Conservation (phyloP, 306 rosid species). For the Erythrophleum fordii region DNA sequence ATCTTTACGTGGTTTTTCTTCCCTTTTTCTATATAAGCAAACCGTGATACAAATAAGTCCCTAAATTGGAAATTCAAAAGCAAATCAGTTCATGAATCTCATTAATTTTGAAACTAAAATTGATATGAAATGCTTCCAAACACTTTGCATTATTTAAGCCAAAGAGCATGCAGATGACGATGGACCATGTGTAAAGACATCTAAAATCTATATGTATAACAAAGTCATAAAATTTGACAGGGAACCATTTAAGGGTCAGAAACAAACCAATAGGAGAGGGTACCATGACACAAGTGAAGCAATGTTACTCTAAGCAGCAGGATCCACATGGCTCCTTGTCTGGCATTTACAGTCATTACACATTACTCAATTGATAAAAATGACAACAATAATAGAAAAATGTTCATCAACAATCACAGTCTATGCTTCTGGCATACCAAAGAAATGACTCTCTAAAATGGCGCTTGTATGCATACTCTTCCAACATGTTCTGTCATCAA, state of each 20-base stretch:
- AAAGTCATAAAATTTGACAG: background rate
- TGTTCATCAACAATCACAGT: background rate
- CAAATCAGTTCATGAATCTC: background rate
- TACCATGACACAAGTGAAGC: background rate
- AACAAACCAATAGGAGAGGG: background rate
- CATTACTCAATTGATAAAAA: background rate
- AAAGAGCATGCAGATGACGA: background rate
- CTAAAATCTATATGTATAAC: background rate
- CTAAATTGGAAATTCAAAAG: background rate
- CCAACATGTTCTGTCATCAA: background rate
- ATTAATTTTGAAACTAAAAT: background rate
- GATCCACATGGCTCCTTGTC: constrained; percentile 3
- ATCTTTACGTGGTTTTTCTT: too few relatives aligned
- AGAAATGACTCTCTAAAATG: background rate
- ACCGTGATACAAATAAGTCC: background rate
- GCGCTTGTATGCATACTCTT: background rate
- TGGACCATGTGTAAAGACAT: background rate
- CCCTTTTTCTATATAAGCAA: background rate
- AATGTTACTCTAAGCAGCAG: background rate
- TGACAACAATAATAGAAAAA: background rate
- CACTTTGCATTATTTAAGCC: background rate
- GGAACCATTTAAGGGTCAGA: background rate
- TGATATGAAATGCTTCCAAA: background rate
- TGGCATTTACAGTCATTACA: constrained; percentile 11
- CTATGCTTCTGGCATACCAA: background rate